phyloP scores from a whole-genome alignment of 2,329 filamentous ascomycete species.

The Botrytis aclada region DNA sequence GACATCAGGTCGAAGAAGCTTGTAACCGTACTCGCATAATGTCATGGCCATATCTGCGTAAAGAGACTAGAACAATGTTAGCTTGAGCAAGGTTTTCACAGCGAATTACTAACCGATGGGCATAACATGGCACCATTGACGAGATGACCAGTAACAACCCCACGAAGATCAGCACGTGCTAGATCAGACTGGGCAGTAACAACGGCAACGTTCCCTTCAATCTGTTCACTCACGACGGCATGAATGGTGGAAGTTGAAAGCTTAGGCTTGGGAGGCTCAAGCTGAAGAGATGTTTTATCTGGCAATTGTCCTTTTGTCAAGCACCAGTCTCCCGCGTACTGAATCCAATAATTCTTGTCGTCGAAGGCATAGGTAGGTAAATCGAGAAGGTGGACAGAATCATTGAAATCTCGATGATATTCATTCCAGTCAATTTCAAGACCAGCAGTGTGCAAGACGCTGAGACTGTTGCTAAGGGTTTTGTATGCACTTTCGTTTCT shows the following conservation, averaged over 20 bases:
- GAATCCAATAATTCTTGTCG: constrained; percentile 65
- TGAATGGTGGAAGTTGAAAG: constrained; percentile 40
- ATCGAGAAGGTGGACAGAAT: constrained; percentile 56
- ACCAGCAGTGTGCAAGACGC: constrained; percentile 58
- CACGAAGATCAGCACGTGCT: constrained; percentile 39
- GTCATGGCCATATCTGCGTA: constrained; percentile 61
- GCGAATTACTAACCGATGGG: constrained; percentile 25
- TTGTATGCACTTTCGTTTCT: constrained; percentile 62
- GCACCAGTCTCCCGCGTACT: constrained; percentile 64
- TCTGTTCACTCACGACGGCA: constrained; percentile 49
- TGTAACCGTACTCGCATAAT: constrained; percentile 53
- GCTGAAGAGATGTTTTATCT: constrained; percentile 46
- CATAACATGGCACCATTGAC: constrained; percentile 56
- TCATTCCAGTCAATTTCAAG: constrained; percentile 68
- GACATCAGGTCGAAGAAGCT: constrained; percentile 34
- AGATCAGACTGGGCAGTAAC: constrained; percentile 54
- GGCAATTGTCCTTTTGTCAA: constrained; percentile 57
- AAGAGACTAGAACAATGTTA: constrained; percentile 40
- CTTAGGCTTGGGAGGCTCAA: constrained; percentile 52
- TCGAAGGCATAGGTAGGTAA: constrained; percentile 68
- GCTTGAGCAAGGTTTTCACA: constrained; percentile 8
- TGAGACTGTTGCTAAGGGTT: constrained; percentile 56
- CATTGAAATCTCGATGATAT: constrained; percentile 61
- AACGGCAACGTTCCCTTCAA: constrained; percentile 48
- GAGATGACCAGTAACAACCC: constrained; percentile 52